A percentile compares a stretch with the other conserved stretches of the same genome.
These are phyloP conservation scores for Colletotrichum godetiae DNA, from an alignment of 2,329 filamentous ascomycete genomes.

Conservation along the genomic window DNA sequence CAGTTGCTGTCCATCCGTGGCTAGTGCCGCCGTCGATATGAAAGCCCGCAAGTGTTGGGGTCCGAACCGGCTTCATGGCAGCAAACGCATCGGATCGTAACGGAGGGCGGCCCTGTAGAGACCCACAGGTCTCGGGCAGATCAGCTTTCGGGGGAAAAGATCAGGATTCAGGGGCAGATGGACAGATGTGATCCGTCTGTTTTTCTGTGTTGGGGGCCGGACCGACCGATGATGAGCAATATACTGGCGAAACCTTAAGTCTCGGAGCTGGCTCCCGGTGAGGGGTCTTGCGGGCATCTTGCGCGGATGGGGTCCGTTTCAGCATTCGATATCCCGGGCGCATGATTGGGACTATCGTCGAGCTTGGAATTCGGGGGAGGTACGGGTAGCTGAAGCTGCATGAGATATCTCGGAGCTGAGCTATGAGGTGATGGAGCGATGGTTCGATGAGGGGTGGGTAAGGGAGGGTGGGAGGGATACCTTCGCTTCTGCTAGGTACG, in stretches of 20 bases:
- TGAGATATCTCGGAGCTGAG: conserved; percentile 16
- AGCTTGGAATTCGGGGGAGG: background rate
- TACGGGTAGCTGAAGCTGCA: background rate
- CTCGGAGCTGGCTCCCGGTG: background rate
- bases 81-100: conserved; percentile 18
- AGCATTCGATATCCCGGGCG: background rate
- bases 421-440: background rate
- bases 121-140: conserved; percentile 26
- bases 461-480: background rate
- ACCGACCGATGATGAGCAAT: conserved; percentile 30
- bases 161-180: conserved; percentile 1
- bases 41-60: conserved; percentile 22
- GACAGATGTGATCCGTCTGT: conserved; percentile 2
- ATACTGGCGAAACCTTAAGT: conserved; percentile 25
- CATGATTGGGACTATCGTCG: background rate
- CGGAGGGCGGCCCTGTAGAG: conserved; percentile 24
- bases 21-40: background rate
- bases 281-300: background rate
- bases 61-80: conserved; percentile 20
- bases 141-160: conserved; percentile 8
- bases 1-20: conserved; percentile 13
- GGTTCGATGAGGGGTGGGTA: background rate
- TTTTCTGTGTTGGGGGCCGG: conserved; percentile 27
- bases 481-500: background rate
- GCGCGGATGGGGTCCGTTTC: conserved; percentile 25